These are phyloP conservation scores for Macrolepiota albuminosa DNA, from an alignment of 768 basidiomycete species.

Conservation along the genomic window DNA sequence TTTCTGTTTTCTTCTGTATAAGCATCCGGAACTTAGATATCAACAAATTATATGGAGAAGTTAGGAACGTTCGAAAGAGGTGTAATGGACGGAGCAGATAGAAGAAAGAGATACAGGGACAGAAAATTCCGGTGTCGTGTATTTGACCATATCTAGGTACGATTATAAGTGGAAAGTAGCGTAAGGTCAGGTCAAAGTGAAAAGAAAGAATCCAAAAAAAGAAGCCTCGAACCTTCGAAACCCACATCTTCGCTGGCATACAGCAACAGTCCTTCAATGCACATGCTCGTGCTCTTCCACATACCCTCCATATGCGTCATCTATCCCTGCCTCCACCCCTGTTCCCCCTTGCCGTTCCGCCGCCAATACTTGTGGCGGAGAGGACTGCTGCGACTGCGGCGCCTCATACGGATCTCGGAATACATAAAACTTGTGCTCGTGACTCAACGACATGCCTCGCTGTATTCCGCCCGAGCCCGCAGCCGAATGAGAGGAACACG, in stretches of 20 bases:
- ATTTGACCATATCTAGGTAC: not conserved
- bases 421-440: not conserved
- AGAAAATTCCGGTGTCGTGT: not conserved
- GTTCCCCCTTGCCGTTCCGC: not conserved
- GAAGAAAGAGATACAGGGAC: too few species aligned
- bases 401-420: not conserved
- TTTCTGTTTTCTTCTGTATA: too few species aligned
- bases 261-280: not conserved
- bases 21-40: too few species aligned
- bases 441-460: slow-evolving; percentile 17
- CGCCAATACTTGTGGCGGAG: not conserved
- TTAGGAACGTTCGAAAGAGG: too few species aligned
- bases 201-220: not conserved
- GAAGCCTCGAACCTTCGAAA: not conserved
- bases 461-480: slow-evolving; percentile 3
- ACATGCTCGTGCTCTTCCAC: not conserved
- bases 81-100: not conserved
- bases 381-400: not conserved
- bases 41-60: not conserved
- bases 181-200: too few species aligned
- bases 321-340: slow-evolving; percentile 13
- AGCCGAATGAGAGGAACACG: not conserved
- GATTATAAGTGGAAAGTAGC: not conserved
- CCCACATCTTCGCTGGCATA: not conserved
- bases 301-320: slow-evolving; percentile 32